These are phyloP conservation scores for Fusarium lyarnte DNA, from an alignment of 2,329 filamentous ascomycete genomes.

Conservation along the genomic window DNA sequence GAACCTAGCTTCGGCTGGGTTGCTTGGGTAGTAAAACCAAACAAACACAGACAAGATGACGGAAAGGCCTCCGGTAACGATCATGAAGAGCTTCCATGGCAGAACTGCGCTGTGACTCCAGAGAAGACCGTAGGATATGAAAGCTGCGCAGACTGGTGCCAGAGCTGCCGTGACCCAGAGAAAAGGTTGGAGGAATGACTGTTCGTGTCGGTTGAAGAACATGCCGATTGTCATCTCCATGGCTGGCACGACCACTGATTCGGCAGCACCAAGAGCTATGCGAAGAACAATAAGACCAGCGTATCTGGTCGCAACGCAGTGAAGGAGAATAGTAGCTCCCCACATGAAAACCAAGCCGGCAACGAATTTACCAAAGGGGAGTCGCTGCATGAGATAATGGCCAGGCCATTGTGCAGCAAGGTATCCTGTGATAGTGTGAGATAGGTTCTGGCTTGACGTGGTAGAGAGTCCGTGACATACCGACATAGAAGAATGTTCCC, in stretches of 20 bases:
- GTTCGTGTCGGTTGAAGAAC: conserved; percentile 51
- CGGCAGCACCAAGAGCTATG: conserved; percentile 48
- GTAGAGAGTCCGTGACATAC: not conserved
- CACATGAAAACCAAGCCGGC: conserved; percentile 47
- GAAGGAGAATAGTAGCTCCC: conserved; percentile 50
- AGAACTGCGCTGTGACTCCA: conserved; percentile 46
- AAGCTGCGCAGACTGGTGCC: conserved; percentile 51
- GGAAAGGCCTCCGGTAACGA: conserved; percentile 50
- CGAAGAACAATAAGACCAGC: conserved; percentile 50
- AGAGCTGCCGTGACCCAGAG: conserved; percentile 47
- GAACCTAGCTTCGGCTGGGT: conserved; percentile 51
- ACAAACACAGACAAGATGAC: conserved; percentile 48
- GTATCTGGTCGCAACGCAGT: conserved; percentile 49
- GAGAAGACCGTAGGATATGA: conserved; percentile 54
- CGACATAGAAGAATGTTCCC: conserved; percentile 10
- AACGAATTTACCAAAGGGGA: conserved; percentile 52
- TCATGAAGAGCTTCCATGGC: conserved; percentile 53
- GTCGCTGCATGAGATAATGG: conserved; percentile 44
- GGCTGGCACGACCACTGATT: conserved; percentile 51
- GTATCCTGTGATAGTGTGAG: not conserved
- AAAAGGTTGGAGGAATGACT: conserved; percentile 46
- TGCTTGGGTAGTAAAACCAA: conserved; percentile 51
- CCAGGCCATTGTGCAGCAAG: conserved; percentile 15
- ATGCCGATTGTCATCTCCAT: conserved; percentile 54
- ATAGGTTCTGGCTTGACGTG: rapidly evolving